phyloP scores from a whole-genome alignment of 1,284 basidiomycete species.

The Cryptococcus neoformans region DNA sequence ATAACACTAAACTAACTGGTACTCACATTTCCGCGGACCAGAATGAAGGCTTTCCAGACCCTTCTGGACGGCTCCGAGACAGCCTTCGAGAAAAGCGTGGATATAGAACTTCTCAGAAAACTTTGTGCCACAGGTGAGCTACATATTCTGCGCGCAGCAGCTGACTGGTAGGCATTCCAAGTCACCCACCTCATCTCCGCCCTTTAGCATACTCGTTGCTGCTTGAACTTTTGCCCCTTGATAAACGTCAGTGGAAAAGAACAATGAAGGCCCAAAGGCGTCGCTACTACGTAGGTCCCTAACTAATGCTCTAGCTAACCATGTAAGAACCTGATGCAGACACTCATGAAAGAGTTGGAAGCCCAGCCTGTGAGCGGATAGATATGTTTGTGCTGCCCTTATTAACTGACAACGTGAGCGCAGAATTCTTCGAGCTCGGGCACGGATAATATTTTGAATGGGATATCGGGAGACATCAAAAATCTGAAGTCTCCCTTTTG shows the following conservation, averaged over 20 bases:
- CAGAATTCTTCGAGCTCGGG: constrained; percentile 9
- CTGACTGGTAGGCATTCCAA: constrained; percentile 39
- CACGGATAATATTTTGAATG: constrained; percentile 31
- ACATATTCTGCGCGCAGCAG: background rate
- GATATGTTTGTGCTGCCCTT: constrained; percentile 22
- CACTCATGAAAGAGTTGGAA: constrained; percentile 30
- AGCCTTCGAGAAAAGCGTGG: constrained; percentile 30
- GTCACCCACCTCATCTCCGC: constrained; percentile 41
- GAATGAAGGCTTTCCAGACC: constrained; percentile 42
- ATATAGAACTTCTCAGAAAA: constrained; percentile 33
- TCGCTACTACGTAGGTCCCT: constrained; percentile 36
- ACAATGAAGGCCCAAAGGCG: constrained; percentile 18
- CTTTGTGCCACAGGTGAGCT: constrained; percentile 41
- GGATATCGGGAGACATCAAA: constrained; percentile 40
- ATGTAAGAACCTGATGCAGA: constrained; percentile 23
- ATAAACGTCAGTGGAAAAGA: constrained; percentile 40
- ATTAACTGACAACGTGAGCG: background rate
- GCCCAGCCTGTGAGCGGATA: constrained; percentile 16
- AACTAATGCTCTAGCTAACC: constrained; percentile 3
- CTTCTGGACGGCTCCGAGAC: constrained; percentile 37
- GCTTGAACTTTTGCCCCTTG: constrained; percentile 31
- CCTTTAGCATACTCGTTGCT: constrained; percentile 44
- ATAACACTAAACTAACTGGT: too few species aligned
- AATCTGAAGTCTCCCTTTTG: constrained; percentile 38
- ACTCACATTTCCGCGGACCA: constrained; percentile 6